phyloP scores from a whole-genome alignment of 2,329 filamentous ascomycete genomes.

The Monascus ruber region DNA sequence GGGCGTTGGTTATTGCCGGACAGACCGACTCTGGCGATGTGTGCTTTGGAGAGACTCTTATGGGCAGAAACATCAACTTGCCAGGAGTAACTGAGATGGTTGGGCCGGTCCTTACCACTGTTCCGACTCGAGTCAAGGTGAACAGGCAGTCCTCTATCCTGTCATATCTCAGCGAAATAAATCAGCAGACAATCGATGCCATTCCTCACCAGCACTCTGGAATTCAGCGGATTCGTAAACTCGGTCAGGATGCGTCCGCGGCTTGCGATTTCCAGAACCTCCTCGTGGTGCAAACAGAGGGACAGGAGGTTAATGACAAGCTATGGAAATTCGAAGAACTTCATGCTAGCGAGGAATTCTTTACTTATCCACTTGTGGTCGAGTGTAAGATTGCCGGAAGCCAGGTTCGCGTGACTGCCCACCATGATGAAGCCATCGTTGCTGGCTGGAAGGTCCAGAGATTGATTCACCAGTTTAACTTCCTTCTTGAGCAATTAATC shows the following conservation, averaged over 20 bases:
- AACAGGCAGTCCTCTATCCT: constrained; percentile 21
- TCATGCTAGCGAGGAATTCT: constrained; percentile 46
- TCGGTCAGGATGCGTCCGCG: constrained; percentile 34
- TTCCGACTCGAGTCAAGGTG: constrained; percentile 30
- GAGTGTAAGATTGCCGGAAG: constrained; percentile 48
- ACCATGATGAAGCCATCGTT: constrained; percentile 53
- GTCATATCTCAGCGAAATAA: constrained; percentile 44
- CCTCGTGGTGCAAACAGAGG: constrained; percentile 30
- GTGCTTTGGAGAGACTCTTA: constrained; percentile 34
- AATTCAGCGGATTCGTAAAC: constrained; percentile 36
- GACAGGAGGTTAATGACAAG: constrained; percentile 11
- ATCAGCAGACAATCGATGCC: constrained; percentile 40
- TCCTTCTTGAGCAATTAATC: constrained; percentile 24
- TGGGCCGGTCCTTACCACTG: constrained; percentile 34
- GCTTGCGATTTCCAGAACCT: constrained; percentile 37
- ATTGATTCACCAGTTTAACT: constrained; percentile 42
- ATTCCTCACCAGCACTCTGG: constrained; percentile 52
- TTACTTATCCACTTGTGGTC: constrained; percentile 52
- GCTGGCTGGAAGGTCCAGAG: constrained; percentile 41
- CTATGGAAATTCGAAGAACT: constrained; percentile 31
- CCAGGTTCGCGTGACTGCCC: constrained; percentile 49
- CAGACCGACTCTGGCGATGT: constrained; percentile 29
- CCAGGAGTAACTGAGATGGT: constrained; percentile 30
- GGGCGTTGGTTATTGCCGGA: constrained; percentile 25
- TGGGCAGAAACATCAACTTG: constrained; percentile 28